Evolutionary conservation across 2,329 filamentous ascomycete genomes (phyloP).

Genomic region (Trichoderma asperellum): DNA sequence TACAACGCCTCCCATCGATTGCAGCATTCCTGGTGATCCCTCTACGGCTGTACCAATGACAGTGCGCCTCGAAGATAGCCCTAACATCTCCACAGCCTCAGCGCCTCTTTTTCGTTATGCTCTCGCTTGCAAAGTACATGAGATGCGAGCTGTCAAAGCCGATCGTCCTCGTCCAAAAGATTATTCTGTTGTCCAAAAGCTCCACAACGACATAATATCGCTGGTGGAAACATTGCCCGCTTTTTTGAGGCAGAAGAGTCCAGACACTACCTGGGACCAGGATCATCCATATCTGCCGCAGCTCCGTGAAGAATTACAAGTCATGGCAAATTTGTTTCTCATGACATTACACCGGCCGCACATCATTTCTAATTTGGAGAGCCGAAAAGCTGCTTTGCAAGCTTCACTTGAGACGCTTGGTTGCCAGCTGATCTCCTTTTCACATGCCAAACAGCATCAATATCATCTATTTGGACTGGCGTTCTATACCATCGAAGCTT

Average conservation of each 20-base stretch:
- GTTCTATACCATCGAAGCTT: neutral
- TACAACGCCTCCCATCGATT: neutral
- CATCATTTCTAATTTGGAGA: neutral
- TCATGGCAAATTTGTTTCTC: neutral
- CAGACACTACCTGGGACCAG: neutral
- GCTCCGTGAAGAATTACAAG: neutral
- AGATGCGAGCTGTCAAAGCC: neutral
- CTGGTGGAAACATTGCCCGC: neutral
- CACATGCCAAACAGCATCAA: neutral
- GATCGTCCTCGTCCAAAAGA: neutral
- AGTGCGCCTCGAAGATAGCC: neutral
- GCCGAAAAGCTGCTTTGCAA: neutral
- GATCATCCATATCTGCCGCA: neutral
- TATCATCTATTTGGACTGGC: neutral
- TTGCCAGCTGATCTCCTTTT: neutral
- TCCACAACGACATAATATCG: neutral
- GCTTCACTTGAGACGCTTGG: neutral
- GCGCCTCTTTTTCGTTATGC: neutral
- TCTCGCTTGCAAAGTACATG: neutral
- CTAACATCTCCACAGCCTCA: neutral
- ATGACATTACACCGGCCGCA: neutral
- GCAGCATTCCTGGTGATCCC: neutral
- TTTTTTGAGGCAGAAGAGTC: neutral
- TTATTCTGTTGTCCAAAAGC: neutral
- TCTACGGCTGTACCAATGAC: neutral